Percentiles rank a stretch among this genome's conserved stretches.
phyloP scores from a whole-genome alignment of 1,139 yeast species.

The Diutina scorzettiae region DNA sequence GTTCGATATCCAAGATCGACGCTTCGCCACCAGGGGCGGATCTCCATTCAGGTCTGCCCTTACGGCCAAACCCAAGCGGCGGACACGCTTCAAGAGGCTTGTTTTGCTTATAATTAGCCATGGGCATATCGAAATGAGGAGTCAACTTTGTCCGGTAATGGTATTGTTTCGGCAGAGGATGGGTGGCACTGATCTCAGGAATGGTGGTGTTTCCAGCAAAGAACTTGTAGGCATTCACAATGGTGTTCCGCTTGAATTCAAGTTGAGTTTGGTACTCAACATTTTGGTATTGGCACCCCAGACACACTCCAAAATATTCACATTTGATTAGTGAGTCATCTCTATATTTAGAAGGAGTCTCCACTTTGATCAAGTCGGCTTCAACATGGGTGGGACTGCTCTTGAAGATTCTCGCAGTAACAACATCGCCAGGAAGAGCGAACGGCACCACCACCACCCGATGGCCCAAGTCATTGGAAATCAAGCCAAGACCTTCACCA shows the following conservation, averaged over 20 bases:
- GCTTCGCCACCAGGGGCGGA: conserved; percentile 37
- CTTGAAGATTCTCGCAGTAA: conserved; percentile 57
- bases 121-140: conserved; percentile 88
- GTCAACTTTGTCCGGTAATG: conserved; percentile 85
- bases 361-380: conserved; percentile 54
- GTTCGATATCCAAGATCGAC: conserved; percentile 75
- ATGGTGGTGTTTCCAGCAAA: conserved; percentile 46
- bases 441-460: conserved; percentile 58
- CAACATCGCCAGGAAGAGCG: conserved; percentile 78
- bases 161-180: conserved; percentile 68
- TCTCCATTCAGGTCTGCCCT: conserved; percentile 67
- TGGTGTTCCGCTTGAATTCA: conserved; percentile 58
- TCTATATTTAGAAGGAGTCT: conserved; percentile 30
- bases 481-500: conserved; percentile 67
- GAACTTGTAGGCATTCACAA: conserved; percentile 69
- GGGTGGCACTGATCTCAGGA: conserved; percentile 56
- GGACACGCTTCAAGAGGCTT: conserved; percentile 38
- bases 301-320: conserved; percentile 35
- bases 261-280: conserved; percentile 64
- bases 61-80: conserved; percentile 75
- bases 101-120: conserved; percentile 15
- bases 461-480: conserved; percentile 19
- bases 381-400: conserved; percentile 70
- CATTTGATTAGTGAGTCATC: conserved; percentile 38
- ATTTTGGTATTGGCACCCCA: conserved; percentile 92